Evolutionary conservation across 768 basidiomycete genomes (phyloP).

Genomic region (Fistulinella prunicolor): DNA sequence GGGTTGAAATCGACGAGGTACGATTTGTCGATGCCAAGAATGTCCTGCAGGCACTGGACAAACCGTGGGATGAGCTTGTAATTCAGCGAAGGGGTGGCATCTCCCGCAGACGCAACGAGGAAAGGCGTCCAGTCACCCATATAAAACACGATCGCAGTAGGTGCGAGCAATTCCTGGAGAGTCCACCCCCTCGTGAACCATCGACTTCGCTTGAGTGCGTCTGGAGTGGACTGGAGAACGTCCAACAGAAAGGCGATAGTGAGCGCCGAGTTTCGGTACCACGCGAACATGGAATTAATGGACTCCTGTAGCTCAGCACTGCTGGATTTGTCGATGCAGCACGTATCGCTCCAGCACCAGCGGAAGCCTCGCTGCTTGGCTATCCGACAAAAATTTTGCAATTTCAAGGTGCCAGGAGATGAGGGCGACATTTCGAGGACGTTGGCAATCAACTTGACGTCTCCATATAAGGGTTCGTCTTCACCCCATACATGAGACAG

Average conservation of each 20-base stretch:
- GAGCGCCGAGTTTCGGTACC: conserved; percentile 30
- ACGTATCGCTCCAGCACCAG: conserved; percentile 33
- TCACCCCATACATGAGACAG: conserved; percentile 29
- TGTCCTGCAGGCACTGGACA: conserved; percentile 14
- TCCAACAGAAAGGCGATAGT: conserved; percentile 31
- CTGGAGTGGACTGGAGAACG: conserved; percentile 10
- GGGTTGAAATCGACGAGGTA: conserved; percentile 23
- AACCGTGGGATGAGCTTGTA: conserved; percentile 25
- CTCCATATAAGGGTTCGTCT: conserved; percentile 24
- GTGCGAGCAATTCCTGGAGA: conserved; percentile 30
- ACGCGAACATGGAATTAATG: conserved; percentile 33
- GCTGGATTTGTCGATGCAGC: conserved; percentile 30
- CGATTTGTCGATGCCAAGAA: conserved; percentile 16
- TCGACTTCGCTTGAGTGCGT: conserved; percentile 17
- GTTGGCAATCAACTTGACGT: conserved; percentile 10
- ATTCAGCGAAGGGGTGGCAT: conserved; percentile 5
- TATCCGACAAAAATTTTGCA: conserved; percentile 21
- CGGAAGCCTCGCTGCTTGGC: conserved; percentile 16
- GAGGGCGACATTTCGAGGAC: conserved; percentile 18
- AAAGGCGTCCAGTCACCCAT: conserved; percentile 26
- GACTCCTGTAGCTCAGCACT: conserved; percentile 32
- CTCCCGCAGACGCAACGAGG: neutral
- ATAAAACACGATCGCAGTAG: conserved; percentile 23
- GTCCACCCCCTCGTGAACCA: conserved; percentile 30
- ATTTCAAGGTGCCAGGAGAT: conserved; percentile 17